These are phyloP conservation scores for Bonia amplexicaulis DNA, from an alignment of 176 grass and related monocot species.

Conservation along the genomic window DNA sequence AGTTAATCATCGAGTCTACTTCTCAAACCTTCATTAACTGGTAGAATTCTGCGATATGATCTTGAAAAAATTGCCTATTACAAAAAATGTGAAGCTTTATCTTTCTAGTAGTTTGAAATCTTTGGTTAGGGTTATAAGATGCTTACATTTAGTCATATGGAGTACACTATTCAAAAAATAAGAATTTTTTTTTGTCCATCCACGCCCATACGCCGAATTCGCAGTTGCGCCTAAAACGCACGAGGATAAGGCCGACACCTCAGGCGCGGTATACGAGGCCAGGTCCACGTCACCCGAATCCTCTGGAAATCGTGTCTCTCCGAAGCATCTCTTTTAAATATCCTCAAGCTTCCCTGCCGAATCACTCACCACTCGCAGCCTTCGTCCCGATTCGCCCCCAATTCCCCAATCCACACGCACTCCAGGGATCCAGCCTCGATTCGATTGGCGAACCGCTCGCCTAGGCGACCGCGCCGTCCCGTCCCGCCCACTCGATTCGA, in stretches of 20 bases:
- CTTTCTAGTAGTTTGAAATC: no score
- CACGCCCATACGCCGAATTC: background rate
- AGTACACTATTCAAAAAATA: no score
- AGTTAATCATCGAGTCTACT: no score
- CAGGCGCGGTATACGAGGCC: background rate
- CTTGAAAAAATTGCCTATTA: no score
- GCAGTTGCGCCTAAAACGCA: background rate
- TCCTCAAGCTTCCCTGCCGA: background rate
- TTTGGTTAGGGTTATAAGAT: no score
- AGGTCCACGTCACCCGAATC: slow-evolving; percentile 30
- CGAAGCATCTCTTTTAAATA: slow-evolving; percentile 23
- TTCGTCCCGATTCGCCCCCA: background rate
- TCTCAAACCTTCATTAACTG: no score
- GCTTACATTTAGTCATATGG: no score
- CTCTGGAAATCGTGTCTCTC: slow-evolving; percentile 30
- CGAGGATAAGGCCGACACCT: slow-evolving; percentile 15
- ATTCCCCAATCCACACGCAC: background rate
- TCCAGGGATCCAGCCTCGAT: slow-evolving; percentile 17
- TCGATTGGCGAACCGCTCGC: background rate
- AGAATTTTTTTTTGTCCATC: no score
- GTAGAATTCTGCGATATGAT: no score
- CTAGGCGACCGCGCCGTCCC: background rate
- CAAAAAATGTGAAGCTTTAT: no score
- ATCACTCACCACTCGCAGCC: background rate
- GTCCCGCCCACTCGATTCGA: slow-evolving; percentile 28